Base-by-base conservation (phyloP, 805 yeast genomes). In the Pichia insulana region DNA sequence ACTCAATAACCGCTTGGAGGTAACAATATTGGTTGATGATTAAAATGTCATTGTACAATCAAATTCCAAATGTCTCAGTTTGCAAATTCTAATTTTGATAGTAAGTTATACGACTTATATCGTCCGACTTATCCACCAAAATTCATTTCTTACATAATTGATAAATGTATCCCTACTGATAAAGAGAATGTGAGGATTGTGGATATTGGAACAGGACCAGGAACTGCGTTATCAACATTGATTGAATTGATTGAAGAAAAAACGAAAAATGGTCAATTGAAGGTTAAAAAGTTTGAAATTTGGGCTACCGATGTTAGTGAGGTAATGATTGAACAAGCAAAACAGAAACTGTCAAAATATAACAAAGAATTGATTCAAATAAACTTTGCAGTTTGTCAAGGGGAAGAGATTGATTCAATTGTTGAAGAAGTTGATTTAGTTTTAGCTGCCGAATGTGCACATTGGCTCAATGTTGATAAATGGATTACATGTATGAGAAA, bases 371-470 rank as follows among this genome's bases (percentile, higher is more conserved):
- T 27, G 34, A 37, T 42, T 30, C 19, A 16, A 10, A 19, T 40
- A 41, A 30, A 39, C 37, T 26, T 44, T 48, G 8, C 49, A 45
- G 34, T 50, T 7, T 39, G 48, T 26, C 30, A 55, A 12, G 59
- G 62, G 25, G 63, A 58, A 34, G 41, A 49, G 26, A 34, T 56
- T 16, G 32, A 54, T 17, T 47, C 50, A 13, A 28, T 43, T 3
- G 42, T 55, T 6, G 49, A 52, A 18, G 45, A 28, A 1, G 54
- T 78, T 7, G 94, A 83, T 55, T 46, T 86, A 51, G 66, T 86
- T 12, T 73, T 87, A 2, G 83, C 80, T n/a, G 95, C 89, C 0
- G 88, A 88, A 56, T 82, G 88, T 45, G 76, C 73, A n/a, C 96
- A 88, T 61, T 88, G 96, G 95, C 73, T 85, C 44, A 58, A 51